phyloP scores from a whole-genome alignment of 208 protist genomes.

The Herpetomonas samuelpessoai region DNA sequence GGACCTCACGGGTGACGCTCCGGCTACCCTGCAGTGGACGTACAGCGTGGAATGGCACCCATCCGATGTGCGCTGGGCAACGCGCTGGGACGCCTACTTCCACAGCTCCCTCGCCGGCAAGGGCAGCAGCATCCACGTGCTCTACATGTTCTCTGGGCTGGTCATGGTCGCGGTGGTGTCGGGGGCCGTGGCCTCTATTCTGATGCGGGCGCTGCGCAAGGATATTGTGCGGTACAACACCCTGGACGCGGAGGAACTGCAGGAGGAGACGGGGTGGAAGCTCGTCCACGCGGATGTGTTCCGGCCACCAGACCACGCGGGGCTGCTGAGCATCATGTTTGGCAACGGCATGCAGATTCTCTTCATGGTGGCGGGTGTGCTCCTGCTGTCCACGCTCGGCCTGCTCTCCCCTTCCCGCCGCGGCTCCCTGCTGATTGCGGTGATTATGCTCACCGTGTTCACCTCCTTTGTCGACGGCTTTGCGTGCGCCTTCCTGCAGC shows the following conservation, averaged over 20 bases:
- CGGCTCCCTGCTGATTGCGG: slow-evolving; percentile 86
- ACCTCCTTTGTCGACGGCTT: slow-evolving; percentile 92
- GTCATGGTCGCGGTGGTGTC: slow-evolving; percentile 93
- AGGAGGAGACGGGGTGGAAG: slow-evolving; percentile 95
- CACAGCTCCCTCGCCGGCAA: slow-evolving; percentile 60
- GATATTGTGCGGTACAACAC: slow-evolving; percentile 96
- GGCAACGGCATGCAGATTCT: slow-evolving; percentile 96
- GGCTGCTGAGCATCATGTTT: slow-evolving; percentile 86
- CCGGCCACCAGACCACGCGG: slow-evolving; percentile 82
- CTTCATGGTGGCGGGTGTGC: slow-evolving; percentile 66
- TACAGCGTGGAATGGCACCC: slow-evolving; percentile 83
- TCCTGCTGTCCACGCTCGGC: slow-evolving; percentile 93
- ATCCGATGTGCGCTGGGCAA: slow-evolving; percentile 90
- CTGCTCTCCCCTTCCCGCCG: slow-evolving; percentile 95
- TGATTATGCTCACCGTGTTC: slow-evolving; percentile 77
- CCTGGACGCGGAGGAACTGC: slow-evolving; percentile 50
- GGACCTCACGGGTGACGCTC: slow-evolving; percentile 18
- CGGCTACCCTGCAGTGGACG: slow-evolving; percentile 54
- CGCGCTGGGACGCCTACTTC: slow-evolving; percentile 98
- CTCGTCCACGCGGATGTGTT: slow-evolving; percentile 98
- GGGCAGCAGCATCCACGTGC: slow-evolving; percentile 85
- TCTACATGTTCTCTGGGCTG: slow-evolving; percentile 96
- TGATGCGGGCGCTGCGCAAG: slow-evolving; percentile 94
- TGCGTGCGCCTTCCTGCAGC: slow-evolving; percentile 88
- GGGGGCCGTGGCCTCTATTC: slow-evolving; percentile 89